Conservation (phyloP, 768 basidiomycete species). For the Suillus plorans region DNA sequence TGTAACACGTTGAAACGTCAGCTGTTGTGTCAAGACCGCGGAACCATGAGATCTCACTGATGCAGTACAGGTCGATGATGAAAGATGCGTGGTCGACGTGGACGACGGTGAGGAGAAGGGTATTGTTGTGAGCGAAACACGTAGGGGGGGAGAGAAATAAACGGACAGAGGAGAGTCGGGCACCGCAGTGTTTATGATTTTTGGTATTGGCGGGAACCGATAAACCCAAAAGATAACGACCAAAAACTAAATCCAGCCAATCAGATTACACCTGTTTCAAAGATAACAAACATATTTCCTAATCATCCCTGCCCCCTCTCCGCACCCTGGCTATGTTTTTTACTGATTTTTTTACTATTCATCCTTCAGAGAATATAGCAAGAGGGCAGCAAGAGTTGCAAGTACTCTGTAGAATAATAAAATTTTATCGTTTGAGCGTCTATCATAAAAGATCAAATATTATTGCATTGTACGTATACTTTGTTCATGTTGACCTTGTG, state of each 20-base stretch:
- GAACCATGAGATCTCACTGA: neutral
- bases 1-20: neutral
- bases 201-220: conserved; percentile 34
- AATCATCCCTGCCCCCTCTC: neutral
- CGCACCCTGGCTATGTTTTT: neutral
- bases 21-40: neutral
- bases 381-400: too few relatives aligned
- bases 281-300: conserved; percentile 14
- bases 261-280: conserved; percentile 34
- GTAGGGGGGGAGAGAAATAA: conserved; percentile 19
- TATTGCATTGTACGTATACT: conserved; percentile 27
- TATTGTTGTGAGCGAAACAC: conserved; percentile 1
- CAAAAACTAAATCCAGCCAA: conserved; percentile 32
- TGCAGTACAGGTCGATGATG: conserved; percentile 1
- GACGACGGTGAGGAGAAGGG: conserved; percentile 3
- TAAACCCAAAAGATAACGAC: conserved; percentile 38
- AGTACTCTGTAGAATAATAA: conserved; percentile 12
- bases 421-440: conserved; percentile 29
- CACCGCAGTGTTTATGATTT: conserved; percentile 34
- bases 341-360: neutral
- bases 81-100: conserved; percentile 3
- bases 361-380: neutral
- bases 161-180: conserved; percentile 24
- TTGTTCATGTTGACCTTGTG: conserved; percentile 26
- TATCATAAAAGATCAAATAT: conserved; percentile 14